Evolutionary conservation across 1,139 yeast genomes (phyloP).

Genomic region (Yamadazyma sp.): DNA sequence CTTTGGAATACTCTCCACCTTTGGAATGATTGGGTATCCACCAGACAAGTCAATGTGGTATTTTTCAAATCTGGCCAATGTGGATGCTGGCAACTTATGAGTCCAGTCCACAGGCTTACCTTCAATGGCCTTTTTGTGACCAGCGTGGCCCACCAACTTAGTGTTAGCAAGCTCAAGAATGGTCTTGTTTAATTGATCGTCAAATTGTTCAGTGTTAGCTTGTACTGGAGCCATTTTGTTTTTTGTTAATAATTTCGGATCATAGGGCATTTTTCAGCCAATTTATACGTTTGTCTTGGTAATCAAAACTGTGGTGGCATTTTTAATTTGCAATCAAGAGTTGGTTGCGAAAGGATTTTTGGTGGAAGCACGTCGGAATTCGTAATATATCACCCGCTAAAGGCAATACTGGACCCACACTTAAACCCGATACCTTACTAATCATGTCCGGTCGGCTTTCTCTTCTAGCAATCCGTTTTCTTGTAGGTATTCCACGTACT

Average conservation of each 20-base stretch:
- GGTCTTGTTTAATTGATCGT: constrained; percentile 6
- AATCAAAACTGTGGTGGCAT: constrained; percentile 4
- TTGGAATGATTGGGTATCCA: constrained; percentile 33
- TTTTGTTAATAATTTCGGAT: not conserved
- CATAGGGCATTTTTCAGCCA: not conserved
- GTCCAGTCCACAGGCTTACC: constrained; percentile 15
- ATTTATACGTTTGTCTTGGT: not conserved
- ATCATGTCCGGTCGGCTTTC: not conserved
- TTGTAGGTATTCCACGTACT: constrained; percentile 64
- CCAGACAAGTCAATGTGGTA: constrained; percentile 30
- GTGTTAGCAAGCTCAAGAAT: constrained; percentile 6
- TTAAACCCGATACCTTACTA: not conserved
- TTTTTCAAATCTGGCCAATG: constrained; percentile 26
- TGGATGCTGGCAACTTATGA: constrained; percentile 17
- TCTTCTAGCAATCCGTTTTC: constrained; percentile 19
- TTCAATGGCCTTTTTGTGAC: constrained; percentile 2
- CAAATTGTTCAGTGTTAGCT: constrained; percentile 1
- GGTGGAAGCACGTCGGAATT: not conserved
- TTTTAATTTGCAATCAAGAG: not conserved
- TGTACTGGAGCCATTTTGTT: constrained; percentile 12
- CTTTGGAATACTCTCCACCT: constrained; percentile 38
- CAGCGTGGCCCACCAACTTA: constrained; percentile 5
- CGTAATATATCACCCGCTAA: no score
- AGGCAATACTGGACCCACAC: no score
- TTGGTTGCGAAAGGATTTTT: not conserved